Conservation (phyloP, 2,329 filamentous ascomycete species). For the Colletotrichum sp. region DNA sequence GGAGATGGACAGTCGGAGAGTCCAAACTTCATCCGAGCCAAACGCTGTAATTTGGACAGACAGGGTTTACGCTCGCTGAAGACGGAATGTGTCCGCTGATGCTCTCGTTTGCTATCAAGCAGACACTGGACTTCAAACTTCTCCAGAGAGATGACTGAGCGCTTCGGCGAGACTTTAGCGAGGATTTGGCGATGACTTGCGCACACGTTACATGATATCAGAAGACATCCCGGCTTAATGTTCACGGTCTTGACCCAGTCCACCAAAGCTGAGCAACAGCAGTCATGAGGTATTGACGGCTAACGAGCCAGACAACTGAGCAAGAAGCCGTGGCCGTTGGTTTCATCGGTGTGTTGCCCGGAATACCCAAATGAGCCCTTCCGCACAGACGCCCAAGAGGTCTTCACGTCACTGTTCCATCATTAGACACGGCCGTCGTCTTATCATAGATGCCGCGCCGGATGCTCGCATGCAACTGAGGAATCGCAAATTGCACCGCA, state of each 20-base stretch:
- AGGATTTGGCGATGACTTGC: background rate
- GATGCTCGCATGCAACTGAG: background rate
- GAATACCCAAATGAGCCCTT: background rate
- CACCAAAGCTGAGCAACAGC: background rate
- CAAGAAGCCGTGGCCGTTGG: background rate
- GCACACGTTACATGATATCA: background rate
- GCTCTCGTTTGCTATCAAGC: background rate
- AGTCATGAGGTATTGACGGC: background rate
- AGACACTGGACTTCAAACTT: background rate
- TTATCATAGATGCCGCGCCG: background rate
- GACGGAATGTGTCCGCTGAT: background rate
- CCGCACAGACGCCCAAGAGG: background rate
- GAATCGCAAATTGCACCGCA: background rate
- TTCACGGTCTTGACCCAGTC: background rate
- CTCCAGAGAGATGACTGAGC: background rate
- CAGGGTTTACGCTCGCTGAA: background rate
- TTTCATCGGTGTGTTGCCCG: background rate
- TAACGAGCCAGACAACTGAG: background rate
- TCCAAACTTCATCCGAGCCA: slow-evolving; percentile 17
- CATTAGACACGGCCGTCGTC: background rate
- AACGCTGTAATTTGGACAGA: background rate
- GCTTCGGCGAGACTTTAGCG: background rate
- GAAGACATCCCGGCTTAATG: background rate
- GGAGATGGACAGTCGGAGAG: background rate
- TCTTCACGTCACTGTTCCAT: background rate